A percentile compares a stretch with the other conserved stretches of the same genome.
These are phyloP conservation scores for Viola odorata DNA, from an alignment of 345 rosid species.

Conservation along the genomic window DNA sequence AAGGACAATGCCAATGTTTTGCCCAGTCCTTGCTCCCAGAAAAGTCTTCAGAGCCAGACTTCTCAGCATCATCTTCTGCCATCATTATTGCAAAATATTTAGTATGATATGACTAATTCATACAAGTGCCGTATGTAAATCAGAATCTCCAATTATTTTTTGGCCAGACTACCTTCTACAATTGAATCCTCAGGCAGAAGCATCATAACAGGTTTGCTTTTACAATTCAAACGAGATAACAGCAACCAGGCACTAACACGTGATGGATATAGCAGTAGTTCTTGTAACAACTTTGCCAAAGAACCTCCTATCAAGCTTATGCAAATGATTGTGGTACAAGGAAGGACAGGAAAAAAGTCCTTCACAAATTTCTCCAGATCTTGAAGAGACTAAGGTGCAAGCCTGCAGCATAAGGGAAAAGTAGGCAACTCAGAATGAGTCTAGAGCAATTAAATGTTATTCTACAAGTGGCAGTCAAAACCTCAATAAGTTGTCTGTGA, in stretches of 20 bases:
- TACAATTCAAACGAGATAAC: constrained; percentile 56
- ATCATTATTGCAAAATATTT: constrained; percentile 5
- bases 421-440: constrained; percentile 5
- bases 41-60: constrained; percentile 22
- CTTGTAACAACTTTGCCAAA: constrained; percentile 50
- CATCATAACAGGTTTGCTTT: constrained; percentile 56
- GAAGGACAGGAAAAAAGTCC: constrained; percentile 55
- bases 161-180: constrained; percentile 52
- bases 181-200: constrained; percentile 63
- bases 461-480: constrained; percentile 24
- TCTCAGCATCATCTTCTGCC: constrained; percentile 44
- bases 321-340: constrained; percentile 57
- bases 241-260: constrained; percentile 62
- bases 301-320: constrained; percentile 62
- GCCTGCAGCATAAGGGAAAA: constrained; percentile 44
- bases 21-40: constrained; percentile 26
- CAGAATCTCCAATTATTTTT: constrained; percentile 9
- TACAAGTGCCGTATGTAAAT: not conserved
- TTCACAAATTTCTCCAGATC: constrained; percentile 59
- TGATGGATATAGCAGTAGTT: constrained; percentile 47
- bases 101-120: not conserved
- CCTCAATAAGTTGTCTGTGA: constrained; percentile 40
- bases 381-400: constrained; percentile 62
- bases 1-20: constrained; percentile 76
- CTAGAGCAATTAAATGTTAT: constrained; percentile 1